Percentiles rank a stretch among this genome's conserved stretches.
Evolutionary conservation across 306 rosid genomes (phyloP).

Genomic region (Corylus heterophylla): DNA sequence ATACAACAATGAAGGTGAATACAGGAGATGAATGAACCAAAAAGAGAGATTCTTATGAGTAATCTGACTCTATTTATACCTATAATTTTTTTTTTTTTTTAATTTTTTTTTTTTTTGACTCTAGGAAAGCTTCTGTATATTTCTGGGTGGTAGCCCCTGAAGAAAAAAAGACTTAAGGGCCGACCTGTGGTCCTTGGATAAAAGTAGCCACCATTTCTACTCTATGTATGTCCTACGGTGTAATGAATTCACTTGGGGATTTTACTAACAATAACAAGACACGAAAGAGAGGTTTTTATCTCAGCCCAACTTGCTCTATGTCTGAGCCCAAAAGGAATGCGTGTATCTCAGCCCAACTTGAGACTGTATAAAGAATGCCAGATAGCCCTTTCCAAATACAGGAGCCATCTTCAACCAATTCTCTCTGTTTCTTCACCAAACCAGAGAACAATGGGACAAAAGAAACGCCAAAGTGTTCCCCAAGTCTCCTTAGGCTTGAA

Average conservation of each 20-base stretch:
- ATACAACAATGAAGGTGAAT: neutral
- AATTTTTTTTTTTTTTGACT: neutral
- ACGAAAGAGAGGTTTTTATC: constrained; percentile 26
- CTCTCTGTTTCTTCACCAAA: constrained; percentile 79
- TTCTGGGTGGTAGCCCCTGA: constrained; percentile 10
- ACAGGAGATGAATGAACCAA: neutral
- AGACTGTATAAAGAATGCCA: constrained; percentile 85
- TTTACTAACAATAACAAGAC: neutral
- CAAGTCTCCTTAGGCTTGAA: constrained; percentile 81
- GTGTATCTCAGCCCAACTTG: constrained; percentile 95
- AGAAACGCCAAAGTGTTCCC: constrained; percentile 67
- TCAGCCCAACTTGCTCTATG: constrained; percentile 72
- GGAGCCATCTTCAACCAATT: constrained; percentile 46
- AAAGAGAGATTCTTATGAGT: neutral
- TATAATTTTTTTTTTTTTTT: neutral
- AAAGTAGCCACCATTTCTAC: constrained; percentile 5
- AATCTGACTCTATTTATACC: neutral
- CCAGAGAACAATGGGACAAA: constrained; percentile 79
- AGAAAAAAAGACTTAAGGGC: constrained; percentile 5
- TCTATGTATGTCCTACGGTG: constrained; percentile 7
- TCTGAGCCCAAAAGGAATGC: constrained; percentile 80
- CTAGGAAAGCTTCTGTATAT: neutral
- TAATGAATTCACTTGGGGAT: neutral
- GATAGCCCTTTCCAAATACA: constrained; percentile 74
- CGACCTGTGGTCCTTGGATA: constrained; percentile 10